A percentile compares a stretch with the other conserved stretches of the same genome.
These are phyloP conservation scores for Trichoderma sp. DNA, from an alignment of 2,329 filamentous ascomycete genomes.

Conservation along the genomic window DNA sequence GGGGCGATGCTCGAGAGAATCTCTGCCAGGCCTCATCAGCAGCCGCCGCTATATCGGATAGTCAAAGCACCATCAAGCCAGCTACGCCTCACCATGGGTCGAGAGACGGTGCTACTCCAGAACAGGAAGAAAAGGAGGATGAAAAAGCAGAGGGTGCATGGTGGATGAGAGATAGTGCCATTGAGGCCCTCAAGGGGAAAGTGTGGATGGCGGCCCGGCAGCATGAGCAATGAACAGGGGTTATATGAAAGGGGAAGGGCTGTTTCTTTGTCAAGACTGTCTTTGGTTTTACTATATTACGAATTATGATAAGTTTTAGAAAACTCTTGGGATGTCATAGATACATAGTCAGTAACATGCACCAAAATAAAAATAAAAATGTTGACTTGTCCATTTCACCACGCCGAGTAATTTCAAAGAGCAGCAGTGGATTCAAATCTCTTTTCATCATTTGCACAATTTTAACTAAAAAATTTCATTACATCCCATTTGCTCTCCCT, in stretches of 20 bases:
- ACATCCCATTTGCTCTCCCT: conserved; percentile 27
- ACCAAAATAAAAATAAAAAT: background rate
- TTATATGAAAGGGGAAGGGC: background rate
- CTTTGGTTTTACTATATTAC: conserved; percentile 29
- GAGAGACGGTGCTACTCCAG: background rate
- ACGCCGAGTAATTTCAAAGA: background rate
- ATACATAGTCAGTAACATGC: background rate
- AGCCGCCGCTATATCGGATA: conserved; percentile 33
- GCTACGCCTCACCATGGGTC: conserved; percentile 31
- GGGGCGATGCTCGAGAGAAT: conserved; percentile 50
- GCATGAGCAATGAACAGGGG: conserved; percentile 25
- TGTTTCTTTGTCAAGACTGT: background rate
- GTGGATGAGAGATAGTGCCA: conserved; percentile 58
- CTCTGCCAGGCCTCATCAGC: conserved; percentile 32
- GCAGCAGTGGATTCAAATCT: conserved; percentile 6
- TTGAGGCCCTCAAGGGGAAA: conserved; percentile 57
- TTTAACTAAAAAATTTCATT: conserved; percentile 32
- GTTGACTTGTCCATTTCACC: background rate
- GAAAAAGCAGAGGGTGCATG: conserved; percentile 43
- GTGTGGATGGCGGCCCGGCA: conserved; percentile 54
- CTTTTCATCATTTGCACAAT: conserved; percentile 20
- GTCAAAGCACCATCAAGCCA: conserved; percentile 39
- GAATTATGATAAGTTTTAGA: background rate
- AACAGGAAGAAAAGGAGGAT: conserved; percentile 31
- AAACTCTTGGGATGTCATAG: background rate